Evolutionary conservation across 768 basidiomycete species (phyloP).

Genomic region (Clitopilus passeckerianus): DNA sequence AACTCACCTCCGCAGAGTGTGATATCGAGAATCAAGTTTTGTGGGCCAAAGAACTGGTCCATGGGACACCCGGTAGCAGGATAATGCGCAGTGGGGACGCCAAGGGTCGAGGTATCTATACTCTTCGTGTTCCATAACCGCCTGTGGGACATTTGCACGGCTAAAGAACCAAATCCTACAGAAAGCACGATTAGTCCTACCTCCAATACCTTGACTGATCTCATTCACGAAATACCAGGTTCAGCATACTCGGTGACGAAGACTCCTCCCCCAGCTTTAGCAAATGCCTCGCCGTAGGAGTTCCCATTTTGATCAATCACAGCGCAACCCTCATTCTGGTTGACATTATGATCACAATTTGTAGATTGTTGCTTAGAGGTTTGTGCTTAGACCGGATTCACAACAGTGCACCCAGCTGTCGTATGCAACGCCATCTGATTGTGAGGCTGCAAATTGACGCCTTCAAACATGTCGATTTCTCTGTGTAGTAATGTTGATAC

Average conservation of each 20-base stretch:
- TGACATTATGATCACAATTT: conserved; percentile 51
- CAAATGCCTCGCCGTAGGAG: conserved; percentile 70
- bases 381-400: conserved; percentile 43
- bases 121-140: conserved; percentile 44
- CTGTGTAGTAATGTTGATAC: conserved; percentile 13
- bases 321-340: conserved; percentile 62
- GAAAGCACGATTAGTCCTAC: background rate
- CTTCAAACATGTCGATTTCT: conserved; percentile 81
- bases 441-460: conserved; percentile 59
- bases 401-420: conserved; percentile 49
- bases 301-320: conserved; percentile 47
- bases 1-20: conserved; percentile 58
- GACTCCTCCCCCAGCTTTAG: conserved; percentile 62
- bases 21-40: conserved; percentile 72
- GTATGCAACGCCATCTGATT: conserved; percentile 77
- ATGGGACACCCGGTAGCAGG: conserved; percentile 51
- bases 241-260: conserved; percentile 60
- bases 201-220: background rate
- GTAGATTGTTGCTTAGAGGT: conserved; percentile 45
- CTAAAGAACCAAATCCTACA: conserved; percentile 61
- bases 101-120: conserved; percentile 52
- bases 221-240: conserved; percentile 61
- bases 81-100: conserved; percentile 69
- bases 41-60: conserved; percentile 52
- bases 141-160: conserved; percentile 41